A percentile compares a stretch with the other conserved stretches of the same genome.
Evolutionary conservation across 768 basidiomycete genomes (phyloP).

Genomic region (Heimioporus sp.): DNA sequence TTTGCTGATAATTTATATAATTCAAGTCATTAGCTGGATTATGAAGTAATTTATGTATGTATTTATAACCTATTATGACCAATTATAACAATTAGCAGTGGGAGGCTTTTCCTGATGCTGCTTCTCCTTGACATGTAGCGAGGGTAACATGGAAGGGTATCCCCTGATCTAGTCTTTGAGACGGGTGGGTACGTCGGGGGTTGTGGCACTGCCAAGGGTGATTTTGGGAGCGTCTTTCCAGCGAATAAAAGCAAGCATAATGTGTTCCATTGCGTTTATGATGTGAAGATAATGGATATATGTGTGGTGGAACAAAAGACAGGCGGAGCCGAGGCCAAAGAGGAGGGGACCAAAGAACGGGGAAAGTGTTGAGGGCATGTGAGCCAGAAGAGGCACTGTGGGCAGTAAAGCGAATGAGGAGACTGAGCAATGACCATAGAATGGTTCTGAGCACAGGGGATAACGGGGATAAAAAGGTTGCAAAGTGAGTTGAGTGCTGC

Average conservation of each 20-base stretch:
- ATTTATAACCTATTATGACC: too few relatives aligned
- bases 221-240: slow-evolving; percentile 63
- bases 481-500: slow-evolving; percentile 68
- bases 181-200: slow-evolving; percentile 75
- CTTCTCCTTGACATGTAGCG: slow-evolving; percentile 48
- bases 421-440: slow-evolving; percentile 69
- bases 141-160: slow-evolving; percentile 79
- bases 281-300: slow-evolving; percentile 76
- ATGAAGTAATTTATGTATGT: too few relatives aligned
- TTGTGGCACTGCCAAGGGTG: slow-evolving; percentile 48
- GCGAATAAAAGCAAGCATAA: slow-evolving; percentile 87
- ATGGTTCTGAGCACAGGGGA: slow-evolving; percentile 55
- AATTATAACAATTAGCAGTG: too few relatives aligned
- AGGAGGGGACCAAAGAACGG: slow-evolving; percentile 87
- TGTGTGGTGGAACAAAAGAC: slow-evolving; percentile 51
- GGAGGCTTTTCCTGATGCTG: too few relatives aligned
- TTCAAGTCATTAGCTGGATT: too few relatives aligned
- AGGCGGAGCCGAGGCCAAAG: slow-evolving; percentile 70
- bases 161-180: slow-evolving; percentile 90
- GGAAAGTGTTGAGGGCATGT: slow-evolving; percentile 88
- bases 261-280: slow-evolving; percentile 86
- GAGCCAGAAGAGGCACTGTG: slow-evolving; percentile 82
- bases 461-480: slow-evolving; percentile 58
- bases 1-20: too few relatives aligned
- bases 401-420: slow-evolving; percentile 79